phyloP scores from a whole-genome alignment of 208 protist genomes.

The Phytomonas francai region DNA sequence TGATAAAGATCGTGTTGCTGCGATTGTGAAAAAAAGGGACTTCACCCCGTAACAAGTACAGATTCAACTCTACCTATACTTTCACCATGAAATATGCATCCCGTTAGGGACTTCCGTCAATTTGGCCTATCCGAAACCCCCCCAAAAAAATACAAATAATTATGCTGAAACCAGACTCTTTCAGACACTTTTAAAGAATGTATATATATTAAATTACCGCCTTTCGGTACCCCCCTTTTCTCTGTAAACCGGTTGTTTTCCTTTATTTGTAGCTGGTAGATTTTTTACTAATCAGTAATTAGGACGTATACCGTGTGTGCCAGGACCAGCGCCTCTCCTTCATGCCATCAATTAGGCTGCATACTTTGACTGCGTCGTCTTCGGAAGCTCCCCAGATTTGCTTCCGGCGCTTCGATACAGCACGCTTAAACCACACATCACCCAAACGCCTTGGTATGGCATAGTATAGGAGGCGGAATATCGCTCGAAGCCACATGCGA shows the following conservation, averaged over 20 bases:
- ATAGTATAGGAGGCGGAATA: slow-evolving; percentile 39
- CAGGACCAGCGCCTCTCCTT: slow-evolving; percentile 70
- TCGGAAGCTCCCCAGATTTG: slow-evolving; percentile 74
- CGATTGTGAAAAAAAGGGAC: not conserved
- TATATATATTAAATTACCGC: not conserved
- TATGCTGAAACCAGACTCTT: not conserved
- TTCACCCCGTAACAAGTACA: not conserved
- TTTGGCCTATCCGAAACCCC: not conserved
- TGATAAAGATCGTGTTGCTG: not conserved
- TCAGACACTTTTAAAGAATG: not conserved
- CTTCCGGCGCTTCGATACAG: slow-evolving; percentile 31
- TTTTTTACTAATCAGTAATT: no score
- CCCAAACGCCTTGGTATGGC: slow-evolving; percentile 36
- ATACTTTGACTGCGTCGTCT: slow-evolving; percentile 46
- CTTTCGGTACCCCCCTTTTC: not conserved
- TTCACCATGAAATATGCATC: not conserved
- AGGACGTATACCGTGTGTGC: slow-evolving; percentile 15
- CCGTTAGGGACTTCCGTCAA: not conserved
- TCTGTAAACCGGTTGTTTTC: not conserved
- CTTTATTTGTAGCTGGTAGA: not conserved
- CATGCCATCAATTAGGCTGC: slow-evolving; percentile 57
- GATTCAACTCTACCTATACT: no score
- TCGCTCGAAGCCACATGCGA: slow-evolving; percentile 27
- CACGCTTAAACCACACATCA: slow-evolving; percentile 44
- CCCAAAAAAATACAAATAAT: not conserved